Evolutionary conservation across 2,329 filamentous ascomycete genomes (phyloP).

Genomic region (Pestalotiopsis sp.): DNA sequence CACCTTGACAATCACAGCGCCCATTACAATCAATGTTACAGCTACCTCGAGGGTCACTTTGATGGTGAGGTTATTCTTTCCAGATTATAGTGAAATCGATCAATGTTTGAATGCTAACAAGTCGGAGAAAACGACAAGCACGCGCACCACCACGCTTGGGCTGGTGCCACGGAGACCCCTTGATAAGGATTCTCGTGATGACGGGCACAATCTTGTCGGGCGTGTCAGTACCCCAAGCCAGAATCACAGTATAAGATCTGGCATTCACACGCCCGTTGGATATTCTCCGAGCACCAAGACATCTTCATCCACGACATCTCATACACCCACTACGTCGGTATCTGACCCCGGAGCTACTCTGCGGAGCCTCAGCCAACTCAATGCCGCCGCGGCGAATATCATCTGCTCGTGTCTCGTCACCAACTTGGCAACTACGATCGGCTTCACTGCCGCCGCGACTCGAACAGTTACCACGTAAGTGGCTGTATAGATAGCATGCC

Average conservation of each 20-base stretch:
- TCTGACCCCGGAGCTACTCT: neutral
- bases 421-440: neutral
- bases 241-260: neutral
- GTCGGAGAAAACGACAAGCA: neutral
- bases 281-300: neutral
- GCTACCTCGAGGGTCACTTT: neutral
- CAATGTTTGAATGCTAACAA: neutral
- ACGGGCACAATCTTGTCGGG: neutral
- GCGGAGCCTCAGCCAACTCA: neutral
- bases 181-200: neutral
- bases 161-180: neutral
- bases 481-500: neutral
- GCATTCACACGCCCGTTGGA: neutral
- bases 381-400: no score
- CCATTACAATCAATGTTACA: neutral
- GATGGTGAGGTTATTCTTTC: neutral
- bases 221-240: neutral
- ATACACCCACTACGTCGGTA: neutral
- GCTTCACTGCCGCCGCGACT: neutral
- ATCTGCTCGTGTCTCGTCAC: neutral
- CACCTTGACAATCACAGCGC: neutral
- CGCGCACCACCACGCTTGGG: neutral
- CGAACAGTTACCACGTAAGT: neutral
- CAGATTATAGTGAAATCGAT: neutral
- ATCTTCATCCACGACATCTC: neutral